Base-by-base conservation (phyloP, 225 moss, liverwort and hornwort species). In the Ulota crispa region DNA sequence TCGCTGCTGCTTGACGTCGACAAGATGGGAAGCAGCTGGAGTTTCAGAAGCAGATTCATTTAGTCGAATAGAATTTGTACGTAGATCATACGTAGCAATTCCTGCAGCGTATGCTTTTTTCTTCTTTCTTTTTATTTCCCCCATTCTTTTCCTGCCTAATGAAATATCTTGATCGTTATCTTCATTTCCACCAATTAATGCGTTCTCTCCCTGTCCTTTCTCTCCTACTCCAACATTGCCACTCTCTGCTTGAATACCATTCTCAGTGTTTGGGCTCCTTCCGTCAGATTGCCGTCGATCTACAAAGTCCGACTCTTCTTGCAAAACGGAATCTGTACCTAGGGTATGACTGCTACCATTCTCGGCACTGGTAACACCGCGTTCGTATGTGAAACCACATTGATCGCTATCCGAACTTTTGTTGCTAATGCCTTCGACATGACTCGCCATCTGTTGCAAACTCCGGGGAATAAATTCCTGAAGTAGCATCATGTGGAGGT, bases 71-170 rank as follows among this genome's bases (percentile, higher is more conserved):
- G 78, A 31, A 39, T 87, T 81, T 31, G 81, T 81, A 50, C n/a
- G 64, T 75, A 47, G 34, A 71, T 87, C 75, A 57, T 84, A 84
- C 20, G 57, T 82, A 69, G 87, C 87, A 21, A 87, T 82, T 64
- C 87, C 87, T 65, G 87, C 84, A 75, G 3, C 73, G 42, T 78
- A 32, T 23, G 87, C 87, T 57, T 82, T 87, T 39, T 84, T 87
- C 73, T 84, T 87, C 70, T 82, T 87, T 57, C 75, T 79, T 73
- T 74, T 82, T 28, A 41, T 55, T 62, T 78, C 69, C 37, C 84
- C 81, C 75, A 65, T 70, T 78, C 65, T 28, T 69, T 82, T 87
- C 84, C 84, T 81, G 69, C 70, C 50, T 70, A 36, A 12, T 8
- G 71, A 47, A 75, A 76, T 72, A 24, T 54, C 77, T 42, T 70